Conservation (phyloP, 768 basidiomycete genomes). For the Boletus insuetus region DNA sequence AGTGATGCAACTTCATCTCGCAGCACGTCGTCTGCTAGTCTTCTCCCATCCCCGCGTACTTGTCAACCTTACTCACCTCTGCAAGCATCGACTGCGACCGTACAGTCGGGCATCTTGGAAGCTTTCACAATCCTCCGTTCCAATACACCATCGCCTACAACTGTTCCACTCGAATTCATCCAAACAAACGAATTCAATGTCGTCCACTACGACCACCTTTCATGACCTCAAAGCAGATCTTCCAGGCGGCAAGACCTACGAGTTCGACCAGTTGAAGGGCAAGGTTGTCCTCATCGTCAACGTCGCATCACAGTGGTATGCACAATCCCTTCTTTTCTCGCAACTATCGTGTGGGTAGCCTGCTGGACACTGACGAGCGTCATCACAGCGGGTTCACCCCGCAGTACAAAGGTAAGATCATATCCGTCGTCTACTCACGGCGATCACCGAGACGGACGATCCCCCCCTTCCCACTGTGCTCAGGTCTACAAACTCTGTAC, state of each 20-base stretch:
- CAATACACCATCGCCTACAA: slow-evolving; percentile 4
- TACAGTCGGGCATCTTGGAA: background rate
- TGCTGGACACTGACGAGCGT: background rate
- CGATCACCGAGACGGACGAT: background rate
- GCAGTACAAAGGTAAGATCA: slow-evolving; percentile 62
- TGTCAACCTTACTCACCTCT: background rate
- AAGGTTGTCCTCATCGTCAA: slow-evolving; percentile 81
- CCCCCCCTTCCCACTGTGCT: background rate
- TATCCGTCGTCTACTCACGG: background rate
- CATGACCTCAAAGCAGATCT: slow-evolving; percentile 67
- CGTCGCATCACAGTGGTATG: slow-evolving; percentile 66
- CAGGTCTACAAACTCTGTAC: slow-evolving; percentile 77
- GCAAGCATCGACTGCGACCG: background rate
- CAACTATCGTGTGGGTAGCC: background rate
- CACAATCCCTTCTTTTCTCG: background rate
- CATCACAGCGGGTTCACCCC: slow-evolving; percentile 75
- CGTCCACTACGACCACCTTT: slow-evolving; percentile 41
- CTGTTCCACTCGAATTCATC: slow-evolving; percentile 9
- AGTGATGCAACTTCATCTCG: slow-evolving; percentile 5
- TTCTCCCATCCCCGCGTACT: background rate
- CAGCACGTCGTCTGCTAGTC: background rate
- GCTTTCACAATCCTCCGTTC: background rate
- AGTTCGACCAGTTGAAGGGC: slow-evolving; percentile 69
- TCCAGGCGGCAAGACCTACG: slow-evolving; percentile 51
- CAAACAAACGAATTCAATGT: slow-evolving; percentile 19